Evolutionary conservation across 331 rosid genomes (phyloP), one percentile per base, ranked within the genome.

Genomic region (Telfairia occidentalis): DNA sequence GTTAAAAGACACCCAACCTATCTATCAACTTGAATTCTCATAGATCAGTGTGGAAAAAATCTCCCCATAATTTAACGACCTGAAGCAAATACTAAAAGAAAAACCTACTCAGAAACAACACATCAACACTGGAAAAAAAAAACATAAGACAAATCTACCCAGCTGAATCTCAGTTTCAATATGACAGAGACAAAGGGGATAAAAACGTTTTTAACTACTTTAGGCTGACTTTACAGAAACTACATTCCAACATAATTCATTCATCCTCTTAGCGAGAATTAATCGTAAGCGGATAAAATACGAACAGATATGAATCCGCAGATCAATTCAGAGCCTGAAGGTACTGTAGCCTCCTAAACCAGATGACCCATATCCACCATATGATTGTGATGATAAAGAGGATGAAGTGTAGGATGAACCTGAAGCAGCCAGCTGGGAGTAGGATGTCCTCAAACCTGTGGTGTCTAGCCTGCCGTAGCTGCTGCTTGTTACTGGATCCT

Each of bases 281-380:
- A 71, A 70, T 67, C 8, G 0, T 35, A 23, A 5, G 37, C 5
- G 75, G 53, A 64, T 42, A 29, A 40, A 74, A 78, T 71, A 76
- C 84, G 34, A 75, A 75, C 35, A 59, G 64, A 78, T 54, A 71
- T 46, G 76, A 58, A 71, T 30, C 60, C 18, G 29, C 53, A 32
- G 66, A 48, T 49, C 40, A 29, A 37, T 60, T 86, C 85, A 92
- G 77, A 92, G 92, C 84, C 96, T 87, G 84, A 90, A 92, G 61
- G 89, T 83, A 82, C 78, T 82, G 88, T 87, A 92, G 81, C 93
- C 94, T 83, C 95, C 96, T 9, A 81, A 79, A 71, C 90, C 86
- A 29, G 98, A 87, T 61, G 96, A 83, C 81, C 91, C 98, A 64
- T 90, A 90, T 9, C 83, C 88, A 9, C 80, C 80, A 74, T 86